phyloP scores from a whole-genome alignment of 176 grass and related monocot genomes.

The Eragrostis curvula region DNA sequence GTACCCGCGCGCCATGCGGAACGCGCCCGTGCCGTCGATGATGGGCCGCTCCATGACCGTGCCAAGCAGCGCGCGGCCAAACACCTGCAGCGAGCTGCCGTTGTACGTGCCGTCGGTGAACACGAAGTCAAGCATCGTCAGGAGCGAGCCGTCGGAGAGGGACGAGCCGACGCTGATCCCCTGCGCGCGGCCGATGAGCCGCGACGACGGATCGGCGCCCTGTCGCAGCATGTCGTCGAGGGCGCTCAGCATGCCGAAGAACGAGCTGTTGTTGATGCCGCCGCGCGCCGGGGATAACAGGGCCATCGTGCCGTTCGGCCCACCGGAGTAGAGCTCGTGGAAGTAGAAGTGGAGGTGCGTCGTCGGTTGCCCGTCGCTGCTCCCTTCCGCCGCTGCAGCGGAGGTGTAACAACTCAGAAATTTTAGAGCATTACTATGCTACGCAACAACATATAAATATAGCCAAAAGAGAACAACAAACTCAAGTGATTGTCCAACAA shows the following conservation, averaged over 20 bases:
- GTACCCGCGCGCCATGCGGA: conserved; percentile 45
- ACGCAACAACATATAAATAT: too few relatives aligned
- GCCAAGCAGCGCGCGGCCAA: conserved; percentile 15
- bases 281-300: not conserved
- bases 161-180: conserved; percentile 14
- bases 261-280: not conserved
- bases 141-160: not conserved
- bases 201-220: conserved; percentile 28
- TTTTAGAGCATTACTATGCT: too few relatives aligned
- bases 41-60: conserved; percentile 35
- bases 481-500: too few relatives aligned
- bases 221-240: conserved; percentile 39
- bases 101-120: conserved; percentile 35
- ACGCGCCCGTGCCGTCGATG: conserved; percentile 40
- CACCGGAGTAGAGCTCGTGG: conserved; percentile 34
- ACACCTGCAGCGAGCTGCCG: conserved; percentile 30
- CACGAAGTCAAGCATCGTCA: conserved; percentile 5
- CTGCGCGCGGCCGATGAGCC: conserved; percentile 31
- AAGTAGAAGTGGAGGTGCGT: conserved; percentile 44
- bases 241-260: not conserved
- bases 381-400: not conserved
- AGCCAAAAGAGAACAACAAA: too few relatives aligned
- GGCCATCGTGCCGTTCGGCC: conserved; percentile 18
- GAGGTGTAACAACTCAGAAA: too few relatives aligned
- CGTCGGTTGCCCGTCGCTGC: not conserved